phyloP scores from a whole-genome alignment of 2,329 filamentous ascomycete species.

The Curvularia sp. region DNA sequence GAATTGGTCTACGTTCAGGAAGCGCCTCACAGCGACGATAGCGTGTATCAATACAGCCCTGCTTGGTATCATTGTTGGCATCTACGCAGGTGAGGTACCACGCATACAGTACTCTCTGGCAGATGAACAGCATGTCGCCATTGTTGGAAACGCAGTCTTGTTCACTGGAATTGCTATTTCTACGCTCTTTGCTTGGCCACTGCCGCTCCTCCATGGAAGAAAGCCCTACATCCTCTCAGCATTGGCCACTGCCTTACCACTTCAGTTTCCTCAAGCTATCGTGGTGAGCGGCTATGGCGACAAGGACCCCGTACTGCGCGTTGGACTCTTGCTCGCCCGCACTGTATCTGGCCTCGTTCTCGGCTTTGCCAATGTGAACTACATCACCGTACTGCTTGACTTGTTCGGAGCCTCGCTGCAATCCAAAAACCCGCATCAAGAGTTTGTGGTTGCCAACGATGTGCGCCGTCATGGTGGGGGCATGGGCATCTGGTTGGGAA shows the following conservation, averaged over 20 bases:
- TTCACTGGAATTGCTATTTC: slow-evolving; percentile 75
- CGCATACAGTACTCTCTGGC: slow-evolving; percentile 78
- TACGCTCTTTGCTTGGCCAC: slow-evolving; percentile 74
- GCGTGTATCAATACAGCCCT: slow-evolving; percentile 76
- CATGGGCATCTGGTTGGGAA: slow-evolving; percentile 74
- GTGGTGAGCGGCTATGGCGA: slow-evolving; percentile 61
- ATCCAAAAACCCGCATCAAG: slow-evolving; percentile 74
- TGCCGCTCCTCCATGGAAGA: slow-evolving; percentile 76
- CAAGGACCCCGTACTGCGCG: slow-evolving; percentile 62
- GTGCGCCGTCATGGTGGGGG: slow-evolving; percentile 77
- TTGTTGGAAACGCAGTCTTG: slow-evolving; percentile 76
- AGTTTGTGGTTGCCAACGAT: slow-evolving; percentile 71
- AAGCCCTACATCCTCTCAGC: slow-evolving; percentile 78
- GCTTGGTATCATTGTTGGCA: slow-evolving; percentile 73
- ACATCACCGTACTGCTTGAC: slow-evolving; percentile 73
- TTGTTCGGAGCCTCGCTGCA: slow-evolving; percentile 79
- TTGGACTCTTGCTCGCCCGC: slow-evolving; percentile 68
- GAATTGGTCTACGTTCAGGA: slow-evolving; percentile 72
- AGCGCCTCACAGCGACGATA: slow-evolving; percentile 71
- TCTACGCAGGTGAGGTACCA: slow-evolving; percentile 79
- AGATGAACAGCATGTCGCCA: slow-evolving; percentile 70
- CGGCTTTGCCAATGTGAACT: slow-evolving; percentile 80
- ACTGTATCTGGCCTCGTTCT: slow-evolving; percentile 71
- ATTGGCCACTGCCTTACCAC: slow-evolving; percentile 71
- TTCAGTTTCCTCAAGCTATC: slow-evolving; percentile 78